Percentiles rank a stretch among this genome's conserved stretches.
Evolutionary conservation across 2,329 filamentous ascomycete species (phyloP).

Genomic region (Ceratocystis cacaofunesta): DNA sequence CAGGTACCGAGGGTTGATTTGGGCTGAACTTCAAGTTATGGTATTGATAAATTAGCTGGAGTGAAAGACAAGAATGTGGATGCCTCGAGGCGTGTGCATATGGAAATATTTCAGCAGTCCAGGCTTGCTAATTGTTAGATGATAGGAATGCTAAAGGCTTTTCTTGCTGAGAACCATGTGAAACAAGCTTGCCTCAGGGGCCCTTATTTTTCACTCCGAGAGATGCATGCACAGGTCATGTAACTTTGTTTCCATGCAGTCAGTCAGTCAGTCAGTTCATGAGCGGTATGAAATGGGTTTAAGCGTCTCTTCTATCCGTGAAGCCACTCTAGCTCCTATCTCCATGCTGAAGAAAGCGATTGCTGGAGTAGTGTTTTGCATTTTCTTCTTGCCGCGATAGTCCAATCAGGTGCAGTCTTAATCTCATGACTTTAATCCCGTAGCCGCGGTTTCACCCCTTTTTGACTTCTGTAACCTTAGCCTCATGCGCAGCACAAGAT

Average conservation of each 20-base stretch:
- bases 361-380: background rate
- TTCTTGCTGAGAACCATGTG: background rate
- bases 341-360: background rate
- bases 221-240: background rate
- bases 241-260: background rate
- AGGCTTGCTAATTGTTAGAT: background rate
- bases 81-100: too few relatives aligned
- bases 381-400: too few relatives aligned
- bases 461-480: background rate
- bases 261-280: background rate
- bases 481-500: background rate
- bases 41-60: too few relatives aligned
- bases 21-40: too few relatives aligned
- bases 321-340: background rate
- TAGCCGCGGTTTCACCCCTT: background rate
- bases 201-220: background rate
- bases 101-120: too few relatives aligned
- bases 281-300: background rate
- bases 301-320: background rate
- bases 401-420: background rate
- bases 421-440: background rate
- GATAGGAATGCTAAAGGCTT: background rate
- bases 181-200: background rate
- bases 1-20: too few relatives aligned
- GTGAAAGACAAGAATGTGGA: background rate